phyloP scores from a whole-genome alignment of 768 basidiomycete genomes.

The Ramaria rubella region DNA sequence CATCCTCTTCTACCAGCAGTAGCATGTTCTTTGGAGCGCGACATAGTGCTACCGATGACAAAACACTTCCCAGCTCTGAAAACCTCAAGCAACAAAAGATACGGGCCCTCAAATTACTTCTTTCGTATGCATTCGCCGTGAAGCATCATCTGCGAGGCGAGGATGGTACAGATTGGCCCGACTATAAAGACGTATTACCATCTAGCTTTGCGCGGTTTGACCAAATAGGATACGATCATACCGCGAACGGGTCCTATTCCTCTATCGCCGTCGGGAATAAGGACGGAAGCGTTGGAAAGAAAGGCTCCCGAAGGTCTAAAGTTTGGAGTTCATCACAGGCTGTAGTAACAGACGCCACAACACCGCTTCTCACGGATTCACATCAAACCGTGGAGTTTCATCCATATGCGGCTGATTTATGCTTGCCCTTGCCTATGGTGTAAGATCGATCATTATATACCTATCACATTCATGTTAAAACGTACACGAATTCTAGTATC shows the following conservation, averaged over 20 bases:
- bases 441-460: conserved; percentile 32
- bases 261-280: background rate
- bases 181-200: conserved; percentile 64
- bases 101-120: conserved; percentile 58
- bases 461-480: conserved; percentile 2
- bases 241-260: conserved; percentile 3
- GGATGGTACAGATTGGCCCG: conserved; percentile 64
- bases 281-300: background rate
- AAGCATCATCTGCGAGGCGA: conserved; percentile 83
- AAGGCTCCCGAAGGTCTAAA: background rate
- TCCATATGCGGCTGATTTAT: conserved; percentile 47
- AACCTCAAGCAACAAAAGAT: conserved; percentile 57
- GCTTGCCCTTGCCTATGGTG: conserved; percentile 79
- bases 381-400: conserved; percentile 57
- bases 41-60: background rate
- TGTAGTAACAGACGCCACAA: conserved; percentile 34
- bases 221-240: background rate
- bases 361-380: conserved; percentile 56
- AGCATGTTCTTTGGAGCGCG: background rate
- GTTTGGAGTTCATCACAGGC: background rate
- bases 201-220: conserved; percentile 44
- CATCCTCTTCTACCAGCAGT: background rate
- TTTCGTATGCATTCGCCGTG: conserved; percentile 65
- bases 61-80: conserved; percentile 29
- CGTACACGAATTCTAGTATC: conserved; percentile 44